These are phyloP conservation scores for Dovyalis caffra DNA, from an alignment of 345 rosid genomes.

Conservation along the genomic window DNA sequence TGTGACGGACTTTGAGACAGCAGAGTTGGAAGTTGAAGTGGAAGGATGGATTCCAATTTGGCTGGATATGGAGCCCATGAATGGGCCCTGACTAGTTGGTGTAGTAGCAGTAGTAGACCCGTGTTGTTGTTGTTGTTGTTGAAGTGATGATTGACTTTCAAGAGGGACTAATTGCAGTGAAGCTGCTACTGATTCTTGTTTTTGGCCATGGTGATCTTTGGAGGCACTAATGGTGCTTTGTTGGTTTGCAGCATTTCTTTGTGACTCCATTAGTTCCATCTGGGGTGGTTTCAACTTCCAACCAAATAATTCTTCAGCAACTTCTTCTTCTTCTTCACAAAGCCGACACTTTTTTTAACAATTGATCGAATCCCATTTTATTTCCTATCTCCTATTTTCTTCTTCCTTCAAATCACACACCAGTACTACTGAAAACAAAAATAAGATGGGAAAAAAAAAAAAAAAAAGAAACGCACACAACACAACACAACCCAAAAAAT, in stretches of 20 bases:
- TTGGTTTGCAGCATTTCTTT: conserved; percentile 17
- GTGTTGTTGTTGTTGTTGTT: conserved; percentile 26
- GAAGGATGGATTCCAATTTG: conserved; percentile 14
- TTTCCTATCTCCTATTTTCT: background rate
- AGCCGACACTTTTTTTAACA: background rate
- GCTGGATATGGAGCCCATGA: conserved; percentile 48
- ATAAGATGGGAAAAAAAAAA: background rate
- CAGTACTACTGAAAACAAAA: background rate
- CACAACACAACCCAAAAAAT: too few relatives aligned
- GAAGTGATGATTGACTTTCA: conserved; percentile 24
- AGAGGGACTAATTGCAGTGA: conserved; percentile 33
- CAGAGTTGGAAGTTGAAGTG: conserved; percentile 20
- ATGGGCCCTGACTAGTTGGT: conserved; percentile 30
- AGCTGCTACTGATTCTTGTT: conserved; percentile 31
- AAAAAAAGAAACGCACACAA: background rate
- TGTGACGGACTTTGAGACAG: conserved; percentile 30
- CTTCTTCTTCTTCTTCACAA: background rate
- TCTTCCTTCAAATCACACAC: conserved; percentile 7
- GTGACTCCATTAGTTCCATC: conserved; percentile 32
- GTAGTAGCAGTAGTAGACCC: conserved; percentile 27
- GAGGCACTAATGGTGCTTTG: conserved; percentile 11
- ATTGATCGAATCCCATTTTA: conserved; percentile 5
- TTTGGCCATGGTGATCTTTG: conserved; percentile 26
- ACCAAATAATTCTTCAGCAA: background rate
- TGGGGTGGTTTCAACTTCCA: background rate